A percentile compares a stretch with the other conserved stretches of the same genome.
Conservation (phyloP, 495 filamentous ascomycete genomes). For the Thermothielavioides terrestris region DNA sequence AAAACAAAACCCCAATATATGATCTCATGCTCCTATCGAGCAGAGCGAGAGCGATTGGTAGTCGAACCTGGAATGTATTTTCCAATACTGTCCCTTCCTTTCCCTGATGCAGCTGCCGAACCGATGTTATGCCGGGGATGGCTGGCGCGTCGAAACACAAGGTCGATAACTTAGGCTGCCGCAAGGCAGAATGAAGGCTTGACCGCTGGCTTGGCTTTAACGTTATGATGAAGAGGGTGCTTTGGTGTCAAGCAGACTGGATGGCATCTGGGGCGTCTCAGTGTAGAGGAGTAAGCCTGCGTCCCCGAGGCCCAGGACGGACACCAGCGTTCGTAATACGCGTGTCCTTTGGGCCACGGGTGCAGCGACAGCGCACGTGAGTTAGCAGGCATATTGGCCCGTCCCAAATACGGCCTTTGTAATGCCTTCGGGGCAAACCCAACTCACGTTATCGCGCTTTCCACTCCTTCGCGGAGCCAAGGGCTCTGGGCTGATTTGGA, state of each 20-base stretch:
- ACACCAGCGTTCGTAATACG: too few species aligned
- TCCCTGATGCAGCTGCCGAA: not conserved
- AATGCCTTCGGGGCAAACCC: too few species aligned
- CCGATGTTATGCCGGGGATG: not conserved
- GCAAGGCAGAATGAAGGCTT: not conserved
- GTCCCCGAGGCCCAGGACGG: too few species aligned
- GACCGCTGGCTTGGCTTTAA: not conserved
- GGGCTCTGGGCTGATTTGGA: too few species aligned
- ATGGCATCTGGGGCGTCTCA: not conserved
- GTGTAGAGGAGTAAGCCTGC: not conserved
- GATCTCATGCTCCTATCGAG: not conserved
- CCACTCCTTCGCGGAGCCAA: too few species aligned
- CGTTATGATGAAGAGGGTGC: not conserved
- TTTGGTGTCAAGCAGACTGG: not conserved
- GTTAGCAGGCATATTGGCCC: too few species aligned
- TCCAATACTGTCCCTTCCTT: too few species aligned
- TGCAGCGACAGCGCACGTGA: too few species aligned
- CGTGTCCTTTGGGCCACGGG: too few species aligned
- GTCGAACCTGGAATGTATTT: not conserved
- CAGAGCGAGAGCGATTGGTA: not conserved
- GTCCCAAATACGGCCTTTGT: too few species aligned
- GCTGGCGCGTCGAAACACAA: not conserved
- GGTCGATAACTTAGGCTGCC: not conserved
- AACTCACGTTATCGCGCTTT: too few species aligned
- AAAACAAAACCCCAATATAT: constrained; percentile 8